Conservation (phyloP, 331 rosid species). For the Acacia concinna region DNA sequence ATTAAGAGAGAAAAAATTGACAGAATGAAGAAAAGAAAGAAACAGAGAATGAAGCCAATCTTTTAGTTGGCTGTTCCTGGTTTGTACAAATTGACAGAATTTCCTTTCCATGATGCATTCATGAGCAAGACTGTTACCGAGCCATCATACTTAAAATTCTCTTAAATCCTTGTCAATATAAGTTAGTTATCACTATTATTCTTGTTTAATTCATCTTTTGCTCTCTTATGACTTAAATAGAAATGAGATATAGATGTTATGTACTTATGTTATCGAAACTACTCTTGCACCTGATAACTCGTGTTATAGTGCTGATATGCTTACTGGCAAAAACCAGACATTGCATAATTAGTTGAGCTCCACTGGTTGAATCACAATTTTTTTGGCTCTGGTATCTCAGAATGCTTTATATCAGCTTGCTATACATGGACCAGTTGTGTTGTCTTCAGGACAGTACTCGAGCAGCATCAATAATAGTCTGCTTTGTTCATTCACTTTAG, state of each 20-base stretch:
- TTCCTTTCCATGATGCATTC: not conserved
- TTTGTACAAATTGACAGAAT: not conserved
- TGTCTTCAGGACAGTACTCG: too few relatives aligned
- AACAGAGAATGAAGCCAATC: slow-evolving; percentile 1
- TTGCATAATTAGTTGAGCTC: not conserved
- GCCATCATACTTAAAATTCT: not conserved
- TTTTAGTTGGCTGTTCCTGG: slow-evolving; percentile 7
- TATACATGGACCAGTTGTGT: not conserved
- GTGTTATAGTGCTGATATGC: slow-evolving; percentile 13
- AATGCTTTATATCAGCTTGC: slow-evolving; percentile 8
- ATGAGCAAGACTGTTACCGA: not conserved
- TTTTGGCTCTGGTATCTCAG: not conserved
- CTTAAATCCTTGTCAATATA: not conserved
- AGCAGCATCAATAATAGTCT: too few relatives aligned
- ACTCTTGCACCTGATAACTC: not conserved
- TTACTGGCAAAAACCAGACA: not conserved
- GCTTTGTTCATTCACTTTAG: too few relatives aligned
- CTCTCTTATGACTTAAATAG: slow-evolving; percentile 9
- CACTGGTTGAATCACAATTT: not conserved
- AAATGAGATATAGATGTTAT: slow-evolving; percentile 8
- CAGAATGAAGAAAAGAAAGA: too few relatives aligned
- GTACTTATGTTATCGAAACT: not conserved
- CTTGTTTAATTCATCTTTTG: not conserved
- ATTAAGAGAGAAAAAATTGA: too few relatives aligned
- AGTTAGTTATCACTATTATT: not conserved